Evolutionary conservation across 2,329 filamentous ascomycete species (phyloP).

Genomic region (Trichoderma pleuroti): DNA sequence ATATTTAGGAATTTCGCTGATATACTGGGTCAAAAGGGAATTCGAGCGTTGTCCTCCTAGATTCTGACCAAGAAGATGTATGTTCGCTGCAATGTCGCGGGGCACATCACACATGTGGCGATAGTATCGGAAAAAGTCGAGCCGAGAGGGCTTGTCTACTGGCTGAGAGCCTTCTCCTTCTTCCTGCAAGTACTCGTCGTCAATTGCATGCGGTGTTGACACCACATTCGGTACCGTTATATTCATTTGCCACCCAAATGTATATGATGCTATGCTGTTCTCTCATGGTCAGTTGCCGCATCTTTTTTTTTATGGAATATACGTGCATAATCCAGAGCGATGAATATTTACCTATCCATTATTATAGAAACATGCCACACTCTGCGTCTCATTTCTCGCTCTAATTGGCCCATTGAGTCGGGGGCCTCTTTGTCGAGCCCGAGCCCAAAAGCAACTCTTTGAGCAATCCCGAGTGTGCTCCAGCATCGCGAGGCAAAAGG

Average conservation of each 20-base stretch:
- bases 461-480: constrained; percentile 7
- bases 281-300: not conserved
- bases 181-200: not conserved
- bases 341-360: not conserved
- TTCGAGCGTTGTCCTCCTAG: not conserved
- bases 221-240: not conserved
- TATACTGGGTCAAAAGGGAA: not conserved
- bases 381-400: constrained; percentile 11
- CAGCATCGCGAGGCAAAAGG: constrained; percentile 13
- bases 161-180: not conserved
- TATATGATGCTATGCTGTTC: constrained; percentile 4
- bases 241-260: not conserved
- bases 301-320: not conserved
- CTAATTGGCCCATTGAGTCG: not conserved
- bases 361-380: not conserved
- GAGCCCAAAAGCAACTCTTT: constrained; percentile 5
- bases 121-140: constrained; percentile 3
- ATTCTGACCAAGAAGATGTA: not conserved
- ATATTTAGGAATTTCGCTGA: constrained; percentile 11
- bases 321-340: not conserved
- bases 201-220: not conserved
- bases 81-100: not conserved
- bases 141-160: not conserved
- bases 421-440: not conserved
- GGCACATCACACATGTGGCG: not conserved